A percentile compares a stretch with the other conserved stretches of the same genome.
phyloP scores from a whole-genome alignment of 805 yeast genomes.

The Kodamaea neixiangensis region DNA sequence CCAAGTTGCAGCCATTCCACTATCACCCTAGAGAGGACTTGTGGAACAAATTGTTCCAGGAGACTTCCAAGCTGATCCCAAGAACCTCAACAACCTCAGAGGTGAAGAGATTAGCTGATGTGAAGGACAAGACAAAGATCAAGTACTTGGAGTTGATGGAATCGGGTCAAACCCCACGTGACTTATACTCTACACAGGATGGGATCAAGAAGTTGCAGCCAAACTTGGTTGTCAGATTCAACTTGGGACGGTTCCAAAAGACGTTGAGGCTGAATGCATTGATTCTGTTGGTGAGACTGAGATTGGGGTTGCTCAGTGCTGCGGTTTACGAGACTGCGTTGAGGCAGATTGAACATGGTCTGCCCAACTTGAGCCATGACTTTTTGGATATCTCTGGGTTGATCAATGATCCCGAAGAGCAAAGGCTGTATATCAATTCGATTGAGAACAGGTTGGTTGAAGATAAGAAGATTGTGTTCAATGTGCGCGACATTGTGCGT shows the following conservation, averaged over 20 bases:
- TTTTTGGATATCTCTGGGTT: constrained; percentile 48
- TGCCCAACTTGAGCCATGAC: constrained; percentile 45
- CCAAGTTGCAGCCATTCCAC: constrained; percentile 30
- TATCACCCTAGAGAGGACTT: constrained; percentile 39
- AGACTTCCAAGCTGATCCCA: constrained; percentile 36
- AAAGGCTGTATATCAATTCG: constrained; percentile 23
- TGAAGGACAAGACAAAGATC: constrained; percentile 55
- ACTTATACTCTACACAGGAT: constrained; percentile 26
- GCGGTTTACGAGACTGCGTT: constrained; percentile 63
- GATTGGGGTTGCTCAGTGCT: constrained; percentile 71
- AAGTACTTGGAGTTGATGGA: constrained; percentile 38
- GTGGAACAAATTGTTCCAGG: constrained; percentile 40
- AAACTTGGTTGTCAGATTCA: constrained; percentile 56
- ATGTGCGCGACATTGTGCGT: constrained; percentile 34
- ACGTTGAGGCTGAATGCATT: constrained; percentile 65
- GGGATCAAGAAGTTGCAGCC: constrained; percentile 50
- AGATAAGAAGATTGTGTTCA: constrained; percentile 37
- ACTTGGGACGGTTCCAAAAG: constrained; percentile 67
- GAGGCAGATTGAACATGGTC: constrained; percentile 54
- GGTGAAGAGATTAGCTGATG: constrained; percentile 51
- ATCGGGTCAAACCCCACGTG: constrained; percentile 25
- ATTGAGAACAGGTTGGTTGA: constrained; percentile 37
- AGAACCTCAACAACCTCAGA: constrained; percentile 40
- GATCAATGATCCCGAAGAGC: constrained; percentile 51
- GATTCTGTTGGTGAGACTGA: constrained; percentile 59